phyloP scores from a whole-genome alignment of 2,329 filamentous ascomycete genomes.

The Fusarium setosum region DNA sequence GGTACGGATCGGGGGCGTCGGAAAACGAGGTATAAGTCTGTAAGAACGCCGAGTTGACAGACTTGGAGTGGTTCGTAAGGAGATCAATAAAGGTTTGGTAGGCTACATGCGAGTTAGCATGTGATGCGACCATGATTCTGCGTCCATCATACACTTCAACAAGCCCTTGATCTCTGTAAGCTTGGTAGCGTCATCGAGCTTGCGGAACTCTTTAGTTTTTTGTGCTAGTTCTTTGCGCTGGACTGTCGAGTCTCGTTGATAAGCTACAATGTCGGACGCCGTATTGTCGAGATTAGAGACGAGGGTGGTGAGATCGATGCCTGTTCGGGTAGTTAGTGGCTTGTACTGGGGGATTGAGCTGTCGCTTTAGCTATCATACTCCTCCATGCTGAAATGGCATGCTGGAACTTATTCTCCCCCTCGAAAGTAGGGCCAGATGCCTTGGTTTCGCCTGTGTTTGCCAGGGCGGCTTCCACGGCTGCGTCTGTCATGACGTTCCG shows the following conservation, averaged over 20 bases:
- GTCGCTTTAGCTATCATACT: conserved; percentile 64
- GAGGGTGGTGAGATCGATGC: conserved; percentile 86
- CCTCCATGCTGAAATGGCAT: conserved; percentile 95
- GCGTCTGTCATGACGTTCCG: conserved; percentile 47
- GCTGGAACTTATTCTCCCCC: conserved; percentile 93
- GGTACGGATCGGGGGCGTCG: conserved; percentile 96
- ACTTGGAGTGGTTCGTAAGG: conserved; percentile 94
- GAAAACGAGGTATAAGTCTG: conserved; percentile 93
- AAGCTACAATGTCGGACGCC: conserved; percentile 92
- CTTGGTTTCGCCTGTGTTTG: conserved; percentile 38
- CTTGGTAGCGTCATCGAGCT: conserved; percentile 89
- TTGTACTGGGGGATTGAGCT: background rate
- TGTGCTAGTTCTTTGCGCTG: conserved; percentile 98
- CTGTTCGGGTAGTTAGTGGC: conserved; percentile 58
- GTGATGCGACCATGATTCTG: background rate
- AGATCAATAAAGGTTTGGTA: conserved; percentile 99
- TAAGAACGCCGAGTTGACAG: conserved; percentile 91
- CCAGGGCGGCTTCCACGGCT: conserved; percentile 45
- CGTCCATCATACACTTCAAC: conserved; percentile 74
- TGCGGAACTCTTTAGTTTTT: conserved; percentile 98
- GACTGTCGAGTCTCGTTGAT: conserved; percentile 94
- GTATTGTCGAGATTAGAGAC: conserved; percentile 89
- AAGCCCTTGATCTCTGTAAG: conserved; percentile 89
- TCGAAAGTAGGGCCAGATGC: conserved; percentile 52
- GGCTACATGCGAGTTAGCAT: conserved; percentile 61